Conservation (phyloP, 257 asterid genomes). For the Anisodus acutangulus region DNA sequence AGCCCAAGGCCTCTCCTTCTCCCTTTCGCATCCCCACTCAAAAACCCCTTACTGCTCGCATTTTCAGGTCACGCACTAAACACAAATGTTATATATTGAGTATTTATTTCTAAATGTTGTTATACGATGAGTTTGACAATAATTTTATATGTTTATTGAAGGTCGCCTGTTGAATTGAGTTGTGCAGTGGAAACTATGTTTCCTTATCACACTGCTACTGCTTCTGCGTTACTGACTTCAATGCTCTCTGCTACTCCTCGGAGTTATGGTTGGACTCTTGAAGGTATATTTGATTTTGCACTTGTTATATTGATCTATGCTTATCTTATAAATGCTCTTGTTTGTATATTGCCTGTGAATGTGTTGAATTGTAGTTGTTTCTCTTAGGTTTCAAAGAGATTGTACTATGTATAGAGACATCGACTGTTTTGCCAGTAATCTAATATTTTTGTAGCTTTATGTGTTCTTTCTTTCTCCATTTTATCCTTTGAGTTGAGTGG, state of each 20-base stretch:
- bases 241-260: constrained; percentile 86
- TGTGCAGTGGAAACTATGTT: constrained; percentile 70
- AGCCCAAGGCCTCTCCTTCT: constrained; percentile 53
- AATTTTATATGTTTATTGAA: constrained; percentile 15
- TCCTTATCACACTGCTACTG: constrained; percentile 91
- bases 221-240: constrained; percentile 83
- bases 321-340: background rate
- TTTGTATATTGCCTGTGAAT: background rate
- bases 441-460: background rate
- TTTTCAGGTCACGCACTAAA: constrained; percentile 57
- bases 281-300: constrained; percentile 53
- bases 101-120: background rate
- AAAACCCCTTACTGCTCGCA: constrained; percentile 68
- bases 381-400: background rate
- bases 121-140: background rate
- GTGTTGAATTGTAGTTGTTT: constrained; percentile 6
- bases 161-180: constrained; percentile 85
- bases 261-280: constrained; percentile 73
- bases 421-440: background rate
- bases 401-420: background rate
- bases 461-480: background rate
- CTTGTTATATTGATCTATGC: background rate
- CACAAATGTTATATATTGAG: background rate
- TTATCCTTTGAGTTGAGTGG: background rate
- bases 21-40: constrained; percentile 68